Conservation (phyloP, 148 eudicot species). For the Gaultheria prostrata region DNA sequence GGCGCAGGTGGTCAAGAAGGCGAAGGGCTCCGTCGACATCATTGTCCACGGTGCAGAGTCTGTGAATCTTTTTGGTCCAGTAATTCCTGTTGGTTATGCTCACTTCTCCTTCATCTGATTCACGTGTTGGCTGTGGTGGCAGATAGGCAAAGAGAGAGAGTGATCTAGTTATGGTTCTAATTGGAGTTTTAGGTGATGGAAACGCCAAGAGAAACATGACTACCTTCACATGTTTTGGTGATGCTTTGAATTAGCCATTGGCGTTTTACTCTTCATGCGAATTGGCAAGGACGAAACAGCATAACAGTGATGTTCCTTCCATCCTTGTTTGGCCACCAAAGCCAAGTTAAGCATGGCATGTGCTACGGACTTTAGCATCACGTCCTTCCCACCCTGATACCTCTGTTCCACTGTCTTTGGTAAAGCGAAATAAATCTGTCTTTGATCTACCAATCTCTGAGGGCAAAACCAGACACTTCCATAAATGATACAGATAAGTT, state of each 20-base stretch:
- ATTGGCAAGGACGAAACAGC: not conserved
- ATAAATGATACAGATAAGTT: not conserved
- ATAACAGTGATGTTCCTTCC: not conserved
- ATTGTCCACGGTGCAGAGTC: conserved; percentile 40
- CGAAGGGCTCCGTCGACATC: conserved; percentile 54
- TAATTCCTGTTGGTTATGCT: conserved; percentile 29
- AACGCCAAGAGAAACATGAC: not conserved
- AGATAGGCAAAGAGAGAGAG: not conserved
- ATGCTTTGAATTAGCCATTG: not conserved
- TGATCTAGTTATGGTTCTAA: not conserved
- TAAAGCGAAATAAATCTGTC: not conserved
- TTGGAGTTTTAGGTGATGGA: not conserved
- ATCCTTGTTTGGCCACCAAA: not conserved
- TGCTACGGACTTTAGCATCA: not conserved
- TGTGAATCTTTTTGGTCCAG: conserved; percentile 64
- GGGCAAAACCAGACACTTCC: not conserved
- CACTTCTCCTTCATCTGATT: conserved; percentile 22
- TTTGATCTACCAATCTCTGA: not conserved
- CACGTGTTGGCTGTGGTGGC: not conserved
- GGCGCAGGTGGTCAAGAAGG: conserved; percentile 49
- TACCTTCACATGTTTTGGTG: conserved; percentile 1
- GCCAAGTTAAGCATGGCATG: not conserved
- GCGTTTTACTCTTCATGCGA: not conserved
- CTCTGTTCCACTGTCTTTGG: not conserved
- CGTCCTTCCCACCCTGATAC: not conserved